Percentiles rank a stretch among this genome's conserved stretches.
Evolutionary conservation across 2,329 filamentous ascomycete genomes (phyloP).

Genomic region (Ambrosiella beaveri): DNA sequence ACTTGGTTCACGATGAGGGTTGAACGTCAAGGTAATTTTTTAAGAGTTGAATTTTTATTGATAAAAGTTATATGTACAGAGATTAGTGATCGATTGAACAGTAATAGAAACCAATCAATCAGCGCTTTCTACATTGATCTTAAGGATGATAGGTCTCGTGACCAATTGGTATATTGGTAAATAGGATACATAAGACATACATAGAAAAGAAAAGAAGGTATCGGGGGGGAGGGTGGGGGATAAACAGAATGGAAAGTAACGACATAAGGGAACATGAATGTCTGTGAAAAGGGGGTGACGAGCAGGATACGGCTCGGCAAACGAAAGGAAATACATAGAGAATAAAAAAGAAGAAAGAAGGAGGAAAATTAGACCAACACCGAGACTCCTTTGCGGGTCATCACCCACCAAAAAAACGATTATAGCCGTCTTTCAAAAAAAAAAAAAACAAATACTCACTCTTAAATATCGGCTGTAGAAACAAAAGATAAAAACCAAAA

Average conservation of each 20-base stretch:
- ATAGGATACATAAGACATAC: neutral
- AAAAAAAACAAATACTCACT: neutral
- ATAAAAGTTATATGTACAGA: neutral
- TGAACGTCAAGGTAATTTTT: neutral
- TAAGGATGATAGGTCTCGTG: neutral
- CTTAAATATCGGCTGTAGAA: neutral
- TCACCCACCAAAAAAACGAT: neutral
- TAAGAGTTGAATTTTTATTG: neutral
- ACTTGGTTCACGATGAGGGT: neutral
- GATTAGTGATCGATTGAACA: neutral
- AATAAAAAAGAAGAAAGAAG: neutral
- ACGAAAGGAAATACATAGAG: conserved; percentile 5
- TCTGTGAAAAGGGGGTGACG: neutral
- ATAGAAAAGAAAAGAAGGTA: neutral
- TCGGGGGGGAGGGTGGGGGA: neutral
- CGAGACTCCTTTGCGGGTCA: neutral
- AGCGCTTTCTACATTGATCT: neutral
- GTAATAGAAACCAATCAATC: neutral
- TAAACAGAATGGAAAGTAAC: neutral
- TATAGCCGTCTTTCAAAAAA: neutral
- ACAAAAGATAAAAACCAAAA: neutral
- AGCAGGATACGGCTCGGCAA: neutral
- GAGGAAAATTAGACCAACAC: neutral
- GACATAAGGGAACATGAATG: neutral
- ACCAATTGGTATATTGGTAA: conserved; percentile 6